Percentiles rank a stretch among this genome's conserved stretches.
Evolutionary conservation across 257 asterid species (phyloP).

Genomic region (Primulina tabacum): DNA sequence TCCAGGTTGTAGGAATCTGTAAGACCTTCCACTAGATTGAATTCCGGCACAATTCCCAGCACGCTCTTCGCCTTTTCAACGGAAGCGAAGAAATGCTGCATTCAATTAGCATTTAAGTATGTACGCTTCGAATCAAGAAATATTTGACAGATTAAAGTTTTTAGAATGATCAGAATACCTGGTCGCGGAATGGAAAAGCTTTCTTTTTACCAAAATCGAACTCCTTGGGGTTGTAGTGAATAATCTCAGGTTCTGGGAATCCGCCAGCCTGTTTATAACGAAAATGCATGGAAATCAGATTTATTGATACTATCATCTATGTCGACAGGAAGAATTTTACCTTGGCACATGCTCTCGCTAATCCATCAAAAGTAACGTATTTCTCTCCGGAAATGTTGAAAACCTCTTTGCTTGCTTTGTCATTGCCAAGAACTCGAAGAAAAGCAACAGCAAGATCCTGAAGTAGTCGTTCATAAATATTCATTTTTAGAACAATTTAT

Average conservation of each 20-base stretch:
- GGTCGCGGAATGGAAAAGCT: constrained; percentile 90
- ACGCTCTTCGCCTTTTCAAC: constrained; percentile 84
- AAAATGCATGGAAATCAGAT: neutral
- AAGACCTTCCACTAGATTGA: constrained; percentile 73
- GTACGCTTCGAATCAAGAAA: neutral
- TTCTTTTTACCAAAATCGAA: constrained; percentile 98
- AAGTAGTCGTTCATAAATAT: neutral
- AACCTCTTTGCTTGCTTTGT: constrained; percentile 80
- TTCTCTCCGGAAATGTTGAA: constrained; percentile 94
- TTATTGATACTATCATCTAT: neutral
- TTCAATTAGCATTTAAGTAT: constrained; percentile 5
- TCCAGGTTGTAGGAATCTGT: constrained; percentile 89
- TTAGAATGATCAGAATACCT: constrained; percentile 42
- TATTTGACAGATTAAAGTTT: neutral
- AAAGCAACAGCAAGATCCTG: constrained; percentile 94
- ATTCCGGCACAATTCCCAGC: constrained; percentile 79
- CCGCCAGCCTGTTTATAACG: constrained; percentile 81
- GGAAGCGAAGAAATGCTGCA: constrained; percentile 96
- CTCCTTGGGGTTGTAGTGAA: constrained; percentile 95
- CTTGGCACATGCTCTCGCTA: constrained; percentile 96
- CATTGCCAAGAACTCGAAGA: constrained; percentile 82
- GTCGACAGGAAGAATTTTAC: constrained; percentile 28
- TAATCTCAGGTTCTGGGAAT: constrained; percentile 92
- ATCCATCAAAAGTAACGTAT: constrained; percentile 91
- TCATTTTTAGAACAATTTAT: neutral